A percentile compares a stretch with the other conserved stretches of the same genome.
phyloP scores from a whole-genome alignment of 192 early-diverging fungal genomes.

The Backusella circina region DNA sequence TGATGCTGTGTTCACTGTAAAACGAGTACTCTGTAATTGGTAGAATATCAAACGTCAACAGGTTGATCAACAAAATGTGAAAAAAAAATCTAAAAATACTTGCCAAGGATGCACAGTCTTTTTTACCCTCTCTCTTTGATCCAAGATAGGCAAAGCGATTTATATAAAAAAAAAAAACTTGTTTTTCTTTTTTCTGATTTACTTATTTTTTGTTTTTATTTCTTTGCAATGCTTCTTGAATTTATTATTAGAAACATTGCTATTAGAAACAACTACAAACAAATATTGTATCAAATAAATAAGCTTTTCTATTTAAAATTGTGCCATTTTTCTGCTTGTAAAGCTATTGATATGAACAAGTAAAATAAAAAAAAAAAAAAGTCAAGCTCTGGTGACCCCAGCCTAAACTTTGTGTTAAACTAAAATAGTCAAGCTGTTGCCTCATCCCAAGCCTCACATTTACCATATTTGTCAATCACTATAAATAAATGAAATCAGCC shows the following conservation, averaged over 20 bases:
- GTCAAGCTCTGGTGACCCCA: neutral
- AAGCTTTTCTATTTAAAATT: too few species aligned
- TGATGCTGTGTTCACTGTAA: too few species aligned
- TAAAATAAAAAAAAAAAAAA: too few species aligned
- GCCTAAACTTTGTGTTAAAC: neutral
- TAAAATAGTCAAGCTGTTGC: neutral
- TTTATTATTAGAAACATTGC: too few species aligned
- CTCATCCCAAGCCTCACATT: neutral
- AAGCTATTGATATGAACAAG: neutral
- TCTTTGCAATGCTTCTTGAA: neutral
- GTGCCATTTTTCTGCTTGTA: neutral
- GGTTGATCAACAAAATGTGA: neutral
- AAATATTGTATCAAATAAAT: too few species aligned
- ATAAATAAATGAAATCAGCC: conserved; percentile 1
- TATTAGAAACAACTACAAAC: too few species aligned
- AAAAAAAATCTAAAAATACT: neutral
- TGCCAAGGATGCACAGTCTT: neutral
- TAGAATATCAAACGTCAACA: neutral
- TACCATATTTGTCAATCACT: neutral
- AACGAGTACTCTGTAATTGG: too few species aligned
- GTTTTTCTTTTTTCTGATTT: neutral
- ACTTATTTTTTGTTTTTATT: neutral
- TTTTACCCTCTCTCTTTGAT: neutral
- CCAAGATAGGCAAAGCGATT: neutral
- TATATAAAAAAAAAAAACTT: neutral